These are phyloP conservation scores for Pythium dissotocum DNA, from an alignment of 352 stramenopile genomes.

Conservation along the genomic window DNA sequence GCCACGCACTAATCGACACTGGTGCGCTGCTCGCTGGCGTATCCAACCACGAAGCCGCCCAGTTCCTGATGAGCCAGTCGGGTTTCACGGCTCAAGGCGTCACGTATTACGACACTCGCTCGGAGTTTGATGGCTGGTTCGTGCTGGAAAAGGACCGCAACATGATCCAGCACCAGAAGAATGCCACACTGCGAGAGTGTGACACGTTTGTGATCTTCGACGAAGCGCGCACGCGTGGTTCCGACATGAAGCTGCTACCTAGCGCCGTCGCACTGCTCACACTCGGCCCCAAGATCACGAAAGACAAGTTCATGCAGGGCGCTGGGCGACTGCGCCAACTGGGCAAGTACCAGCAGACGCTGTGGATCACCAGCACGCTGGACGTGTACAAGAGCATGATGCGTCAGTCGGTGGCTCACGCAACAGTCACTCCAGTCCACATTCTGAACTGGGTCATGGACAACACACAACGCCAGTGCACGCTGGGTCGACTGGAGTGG, in stretches of 20 bases:
- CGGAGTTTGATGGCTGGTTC: conserved; percentile 69
- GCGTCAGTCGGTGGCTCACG: conserved; percentile 14
- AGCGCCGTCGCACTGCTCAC: conserved; percentile 78
- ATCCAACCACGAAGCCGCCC: conserved; percentile 47
- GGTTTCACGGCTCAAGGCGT: conserved; percentile 52
- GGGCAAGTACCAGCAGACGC: conserved; percentile 51
- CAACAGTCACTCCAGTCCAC: conserved; percentile 34
- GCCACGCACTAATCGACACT: conserved; percentile 83
- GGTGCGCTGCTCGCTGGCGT: conserved; percentile 78
- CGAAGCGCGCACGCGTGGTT: conserved; percentile 82
- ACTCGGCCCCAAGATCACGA: conserved; percentile 82
- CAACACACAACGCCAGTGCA: conserved; percentile 75
- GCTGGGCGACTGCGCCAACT: conserved; percentile 85
- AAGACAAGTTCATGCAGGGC: conserved; percentile 94
- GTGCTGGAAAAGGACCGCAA: conserved; percentile 61
- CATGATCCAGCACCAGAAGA: conserved; percentile 45
- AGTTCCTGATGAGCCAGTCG: conserved; percentile 40
- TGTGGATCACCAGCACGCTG: conserved; percentile 64
- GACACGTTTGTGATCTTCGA: conserved; percentile 92
- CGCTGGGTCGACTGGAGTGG: conserved; percentile 74
- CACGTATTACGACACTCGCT: conserved; percentile 78
- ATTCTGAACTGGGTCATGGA: conserved; percentile 88
- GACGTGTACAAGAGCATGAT: conserved; percentile 65
- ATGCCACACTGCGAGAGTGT: conserved; percentile 69
- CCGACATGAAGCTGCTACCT: conserved; percentile 83